Evolutionary conservation across 768 basidiomycete genomes (phyloP).

Genomic region (Clitopilus hobsonii): DNA sequence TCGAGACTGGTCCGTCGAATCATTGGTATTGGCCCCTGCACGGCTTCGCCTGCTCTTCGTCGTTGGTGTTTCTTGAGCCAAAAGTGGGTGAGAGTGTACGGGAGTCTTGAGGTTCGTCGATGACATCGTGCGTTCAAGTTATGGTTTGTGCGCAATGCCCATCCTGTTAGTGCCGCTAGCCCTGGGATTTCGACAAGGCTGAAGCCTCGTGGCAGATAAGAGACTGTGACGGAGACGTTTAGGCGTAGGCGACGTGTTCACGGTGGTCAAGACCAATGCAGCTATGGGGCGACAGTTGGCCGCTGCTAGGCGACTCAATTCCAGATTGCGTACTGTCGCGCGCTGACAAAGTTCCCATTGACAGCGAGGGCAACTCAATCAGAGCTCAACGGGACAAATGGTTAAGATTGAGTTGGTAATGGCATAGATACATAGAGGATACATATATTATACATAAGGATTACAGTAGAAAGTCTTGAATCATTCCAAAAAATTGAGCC

Average conservation of each 20-base stretch:
- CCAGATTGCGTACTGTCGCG: neutral
- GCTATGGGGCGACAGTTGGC: neutral
- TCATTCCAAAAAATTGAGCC: too few species aligned
- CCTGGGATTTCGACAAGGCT: neutral
- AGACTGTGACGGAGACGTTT: neutral
- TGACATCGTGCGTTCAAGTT: slow-evolving; percentile 6
- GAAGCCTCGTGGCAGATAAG: neutral
- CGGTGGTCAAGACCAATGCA: neutral
- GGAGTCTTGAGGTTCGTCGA: slow-evolving; percentile 4
- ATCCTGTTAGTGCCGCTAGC: neutral
- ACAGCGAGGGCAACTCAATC: neutral
- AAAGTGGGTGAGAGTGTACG: slow-evolving; percentile 1
- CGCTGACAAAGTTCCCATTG: neutral
- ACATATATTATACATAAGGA: too few species aligned
- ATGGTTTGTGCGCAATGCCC: neutral
- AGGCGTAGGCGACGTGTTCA: neutral
- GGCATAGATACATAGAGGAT: too few species aligned
- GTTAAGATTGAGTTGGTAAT: too few species aligned
- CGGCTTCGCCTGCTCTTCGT: neutral
- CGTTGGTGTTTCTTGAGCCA: neutral
- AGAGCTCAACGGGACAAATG: neutral
- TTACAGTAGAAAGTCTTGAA: too few species aligned
- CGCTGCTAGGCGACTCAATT: neutral
- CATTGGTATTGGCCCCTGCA: neutral
- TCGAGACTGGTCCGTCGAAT: neutral